These are phyloP conservation scores for Aspergillus hortae DNA, from an alignment of 2,329 filamentous ascomycete genomes.

Conservation along the genomic window DNA sequence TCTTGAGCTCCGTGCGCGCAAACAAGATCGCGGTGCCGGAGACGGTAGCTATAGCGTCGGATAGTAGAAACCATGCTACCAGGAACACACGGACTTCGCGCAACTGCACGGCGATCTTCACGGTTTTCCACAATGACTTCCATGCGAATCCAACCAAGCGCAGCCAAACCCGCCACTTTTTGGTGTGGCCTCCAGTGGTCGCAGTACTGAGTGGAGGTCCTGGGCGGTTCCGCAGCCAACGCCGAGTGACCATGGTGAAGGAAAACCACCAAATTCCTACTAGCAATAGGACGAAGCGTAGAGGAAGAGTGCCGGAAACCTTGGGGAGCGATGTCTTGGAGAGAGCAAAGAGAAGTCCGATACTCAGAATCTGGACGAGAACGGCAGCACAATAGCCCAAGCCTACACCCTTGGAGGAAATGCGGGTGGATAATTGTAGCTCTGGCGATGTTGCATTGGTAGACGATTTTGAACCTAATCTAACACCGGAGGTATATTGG, in stretches of 20 bases:
- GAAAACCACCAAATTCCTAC: constrained; percentile 84
- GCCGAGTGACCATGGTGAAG: constrained; percentile 77
- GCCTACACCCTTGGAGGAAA: constrained; percentile 83
- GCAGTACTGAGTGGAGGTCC: constrained; percentile 61
- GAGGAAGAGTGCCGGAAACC: constrained; percentile 70
- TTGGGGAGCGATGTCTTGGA: constrained; percentile 42
- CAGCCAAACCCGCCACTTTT: constrained; percentile 50
- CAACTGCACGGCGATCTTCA: constrained; percentile 66
- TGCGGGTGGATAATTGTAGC: constrained; percentile 76
- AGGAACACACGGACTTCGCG: constrained; percentile 79
- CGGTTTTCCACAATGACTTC: constrained; percentile 73
- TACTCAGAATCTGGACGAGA: constrained; percentile 74
- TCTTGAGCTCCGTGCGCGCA: constrained; percentile 80
- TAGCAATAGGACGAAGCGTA: constrained; percentile 75
- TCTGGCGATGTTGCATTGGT: constrained; percentile 51
- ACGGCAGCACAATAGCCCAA: constrained; percentile 84
- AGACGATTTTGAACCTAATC: constrained; percentile 3
- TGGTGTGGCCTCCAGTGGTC: constrained; percentile 7
- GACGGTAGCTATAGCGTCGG: constrained; percentile 85
- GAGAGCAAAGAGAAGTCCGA: constrained; percentile 63
- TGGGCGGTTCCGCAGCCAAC: constrained; percentile 78
- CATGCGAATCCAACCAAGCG: constrained; percentile 75
- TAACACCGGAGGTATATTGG: constrained; percentile 3
- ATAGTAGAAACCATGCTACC: constrained; percentile 83
- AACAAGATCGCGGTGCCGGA: constrained; percentile 89